Evolutionary conservation across 352 stramenopile genomes (phyloP).

Genomic region (Globisporangium iwayamae): DNA sequence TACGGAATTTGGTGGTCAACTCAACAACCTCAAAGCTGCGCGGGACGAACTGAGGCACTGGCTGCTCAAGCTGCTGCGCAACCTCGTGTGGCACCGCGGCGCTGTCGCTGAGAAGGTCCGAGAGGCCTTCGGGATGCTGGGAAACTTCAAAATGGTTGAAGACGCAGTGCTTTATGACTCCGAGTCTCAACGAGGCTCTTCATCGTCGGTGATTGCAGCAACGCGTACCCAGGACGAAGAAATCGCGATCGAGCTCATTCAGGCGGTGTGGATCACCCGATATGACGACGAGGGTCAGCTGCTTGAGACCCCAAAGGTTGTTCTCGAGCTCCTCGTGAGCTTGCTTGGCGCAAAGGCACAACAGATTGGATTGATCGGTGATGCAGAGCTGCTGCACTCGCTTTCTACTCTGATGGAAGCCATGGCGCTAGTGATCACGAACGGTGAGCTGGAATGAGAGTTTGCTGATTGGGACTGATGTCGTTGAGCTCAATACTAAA

Average conservation of each 20-base stretch:
- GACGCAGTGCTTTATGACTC: neutral
- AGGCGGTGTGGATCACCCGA: slow-evolving; percentile 28
- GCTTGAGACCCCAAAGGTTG: slow-evolving; percentile 11
- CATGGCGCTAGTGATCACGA: slow-evolving; percentile 22
- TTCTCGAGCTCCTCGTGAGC: slow-evolving; percentile 20
- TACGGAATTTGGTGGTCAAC: neutral
- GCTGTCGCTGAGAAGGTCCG: slow-evolving; percentile 5
- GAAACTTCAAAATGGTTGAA: neutral
- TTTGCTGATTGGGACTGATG: neutral
- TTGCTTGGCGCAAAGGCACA: slow-evolving; percentile 15
- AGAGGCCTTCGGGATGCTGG: neutral
- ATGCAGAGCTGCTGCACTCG: slow-evolving; percentile 4
- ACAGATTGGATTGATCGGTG: neutral
- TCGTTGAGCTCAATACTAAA: neutral
- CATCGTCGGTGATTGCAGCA: slow-evolving; percentile 2
- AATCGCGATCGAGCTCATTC: slow-evolving; percentile 27
- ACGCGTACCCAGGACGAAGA: slow-evolving; percentile 6
- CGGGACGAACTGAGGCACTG: slow-evolving; percentile 20
- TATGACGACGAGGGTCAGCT: slow-evolving; percentile 33
- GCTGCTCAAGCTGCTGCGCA: slow-evolving; percentile 32
- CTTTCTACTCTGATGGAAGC: slow-evolving; percentile 17
- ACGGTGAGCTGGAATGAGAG: slow-evolving; percentile 10
- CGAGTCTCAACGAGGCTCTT: neutral
- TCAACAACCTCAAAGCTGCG: neutral
- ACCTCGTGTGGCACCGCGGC: slow-evolving; percentile 21